Evolutionary conservation across 768 basidiomycete species (phyloP).

Genomic region (Amanita rimosa): DNA sequence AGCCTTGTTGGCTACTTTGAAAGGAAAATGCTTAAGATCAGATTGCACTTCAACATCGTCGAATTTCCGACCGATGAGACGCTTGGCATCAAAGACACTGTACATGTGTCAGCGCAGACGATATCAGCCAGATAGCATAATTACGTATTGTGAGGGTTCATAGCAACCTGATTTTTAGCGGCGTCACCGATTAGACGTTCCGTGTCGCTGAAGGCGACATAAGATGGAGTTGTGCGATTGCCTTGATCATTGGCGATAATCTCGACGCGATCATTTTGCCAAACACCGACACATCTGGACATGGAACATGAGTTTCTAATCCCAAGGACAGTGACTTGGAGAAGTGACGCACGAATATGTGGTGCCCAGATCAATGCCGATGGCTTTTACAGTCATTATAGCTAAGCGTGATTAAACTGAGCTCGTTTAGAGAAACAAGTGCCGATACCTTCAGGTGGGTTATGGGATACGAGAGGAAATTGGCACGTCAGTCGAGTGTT

Average conservation of each 20-base stretch:
- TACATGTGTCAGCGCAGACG: background rate
- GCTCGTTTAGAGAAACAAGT: conserved; percentile 7
- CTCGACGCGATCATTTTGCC: conserved; percentile 99
- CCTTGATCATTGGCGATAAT: conserved; percentile 96
- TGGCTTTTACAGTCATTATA: conserved; percentile 62
- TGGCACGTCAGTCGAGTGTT: conserved; percentile 12
- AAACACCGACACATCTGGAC: conserved; percentile 92
- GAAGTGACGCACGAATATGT: conserved; percentile 86
- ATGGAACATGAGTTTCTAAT: conserved; percentile 10
- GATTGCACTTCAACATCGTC: conserved; percentile 76
- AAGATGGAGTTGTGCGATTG: conserved; percentile 92
- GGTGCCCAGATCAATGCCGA: conserved; percentile 87
- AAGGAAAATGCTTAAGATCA: conserved; percentile 89
- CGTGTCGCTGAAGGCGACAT: conserved; percentile 88
- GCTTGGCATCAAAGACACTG: conserved; percentile 97
- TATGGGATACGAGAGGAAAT: conserved; percentile 12
- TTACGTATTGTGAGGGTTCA: conserved; percentile 93
- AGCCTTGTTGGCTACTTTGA: conserved; percentile 76
- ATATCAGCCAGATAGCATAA: conserved; percentile 7
- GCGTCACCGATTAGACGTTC: conserved; percentile 99
- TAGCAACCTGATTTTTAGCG: conserved; percentile 96
- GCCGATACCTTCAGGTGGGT: conserved; percentile 6
- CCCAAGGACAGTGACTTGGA: background rate
- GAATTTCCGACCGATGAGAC: conserved; percentile 92
- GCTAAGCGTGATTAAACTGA: conserved; percentile 1